Evolutionary conservation across 257 asterid species (phyloP), one percentile per base, ranked within the genome.

Genomic region (Jaltomata sinuosa): DNA sequence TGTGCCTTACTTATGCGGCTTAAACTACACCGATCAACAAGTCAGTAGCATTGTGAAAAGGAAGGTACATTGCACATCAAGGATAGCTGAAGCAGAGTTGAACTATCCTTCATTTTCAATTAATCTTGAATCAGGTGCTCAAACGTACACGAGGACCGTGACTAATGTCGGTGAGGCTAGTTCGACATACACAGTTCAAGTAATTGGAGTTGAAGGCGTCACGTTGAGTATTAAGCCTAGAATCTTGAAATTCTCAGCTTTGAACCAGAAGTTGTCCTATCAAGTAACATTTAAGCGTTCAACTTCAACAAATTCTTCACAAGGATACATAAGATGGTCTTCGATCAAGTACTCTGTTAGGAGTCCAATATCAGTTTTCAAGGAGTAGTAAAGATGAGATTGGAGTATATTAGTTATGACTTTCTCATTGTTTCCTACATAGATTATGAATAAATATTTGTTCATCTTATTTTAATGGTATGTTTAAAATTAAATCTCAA

Each of bases 21-120:
- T 84, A n/a, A 78, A 77, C 40, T 84, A 78, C 68, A 78, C 84
- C 1, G 11, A 3, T 42, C 10, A n/a, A 12, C 55, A 84, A 3
- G 31, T 84, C 0, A 31, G 76, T 3, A 6, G 1, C 1, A 40
- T 84, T 7, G 22, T 18, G 11, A 40, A 54, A 31, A n/a, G 15
- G 27, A 76, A 19, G 45, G 71, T 74, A 2, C 49, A 5, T 3
- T 84, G 83, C 11, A 34, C 84, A 54, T 72, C 77, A 7, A 55
- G 86, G 5, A 84, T 84, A 84, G 7, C 83, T 0, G 83, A 84
- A 19, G 59, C 74, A n/a, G 74, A 83, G 45, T 3, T 83, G 29
- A 83, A 83, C 25, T 83, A 83, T 55, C 86, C 86, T 34, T 84
- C 86, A 5, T 84, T 74, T 61, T 76, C 86, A 3, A 5, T 84